Evolutionary conservation across 441 rosid genomes (phyloP), one percentile per base, ranked within the genome.

Genomic region (Bruguiera hainesii): DNA sequence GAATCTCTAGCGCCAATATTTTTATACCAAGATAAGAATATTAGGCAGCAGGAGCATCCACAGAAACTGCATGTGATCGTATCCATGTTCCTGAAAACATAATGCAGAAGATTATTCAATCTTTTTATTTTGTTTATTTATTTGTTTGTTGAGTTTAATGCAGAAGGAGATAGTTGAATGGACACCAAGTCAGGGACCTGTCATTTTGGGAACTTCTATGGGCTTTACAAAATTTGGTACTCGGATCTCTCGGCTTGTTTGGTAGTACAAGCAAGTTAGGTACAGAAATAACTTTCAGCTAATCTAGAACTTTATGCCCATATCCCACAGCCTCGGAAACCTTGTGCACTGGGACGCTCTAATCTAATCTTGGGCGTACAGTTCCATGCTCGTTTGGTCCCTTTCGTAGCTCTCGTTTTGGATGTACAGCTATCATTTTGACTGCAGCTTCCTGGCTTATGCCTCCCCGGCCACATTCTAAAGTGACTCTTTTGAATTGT

Each of bases 1-100:
- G 67, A 74, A 61, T 61, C 19, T 20, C 21, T 11, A 66, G 55
- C 9, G 65, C 56, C 35, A 63, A 35, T 62, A 48, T 35, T 31
- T 20, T 53, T 20, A 53, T 9, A 10, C 58, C 29, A 39, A 39
- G 46, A 31, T 13, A 21, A 29, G 42, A 56, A 28, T 57, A 28
- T 68, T 56, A 21, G 61, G 51, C 58, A 23, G 8, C 25, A 7
- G 13, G 28, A 53, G 28, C 1, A 53, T 9, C 57, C 7, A 21
- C 18, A 21, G 11, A 3, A 53, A 26, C 21, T 53, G 29, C 15
- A 53, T 53, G 57, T 21, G 28, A 53, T 2, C 5, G 9, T 53
- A 4, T 5, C 28, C 58, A 21, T 21, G 11, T 53, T 10, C 57
- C 57, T 20, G 26, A 20, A 21, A 53, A 21, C 57, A 10, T 52